Base-by-base conservation (phyloP, 768 basidiomycete genomes). In the Naganishia vaughanmartiniae region DNA sequence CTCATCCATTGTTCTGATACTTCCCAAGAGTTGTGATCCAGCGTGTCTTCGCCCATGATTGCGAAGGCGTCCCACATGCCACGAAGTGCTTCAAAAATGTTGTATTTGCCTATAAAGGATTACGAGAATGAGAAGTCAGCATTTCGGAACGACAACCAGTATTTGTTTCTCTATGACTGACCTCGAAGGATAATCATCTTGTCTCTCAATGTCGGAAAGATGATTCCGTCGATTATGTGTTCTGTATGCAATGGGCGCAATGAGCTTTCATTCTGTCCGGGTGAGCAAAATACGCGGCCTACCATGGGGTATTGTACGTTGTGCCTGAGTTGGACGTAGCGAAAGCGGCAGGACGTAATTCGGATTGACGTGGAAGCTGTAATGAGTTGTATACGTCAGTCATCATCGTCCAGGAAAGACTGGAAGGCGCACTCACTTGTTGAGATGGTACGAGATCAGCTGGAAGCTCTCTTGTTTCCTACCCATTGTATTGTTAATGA, bases 11-110 rank as follows among this genome's bases (percentile, higher is more conserved):
- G 84, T 76, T 93, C 92, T 19, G 85, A 84, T 48, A 96, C 84
- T 81, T 97, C 94, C 92, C 93, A 96, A 76, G 91, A 93, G 53
- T 82, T 83, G 74, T 95, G 91, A 4, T 89, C 88, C n/a, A 96
- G 84, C 26, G 93, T 90, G 76, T 97, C 93, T 74, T 95, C 91
- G n/a, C 71, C 71, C 19, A 48, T 60, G 31, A 72, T 66, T 7
- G 31, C 84, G 33, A 93, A 82, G 75, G 90, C 91, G 71, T 92
- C 91, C 0, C 89, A 87, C 17, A 96, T 82, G 75, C 90, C 89
- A 73, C 90, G 90, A 12, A 70, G 57, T 11, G 65, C 68, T 21
- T 68, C 56, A 28, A 66, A 63, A 7, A 69, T 54, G 72, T 80
- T 77, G 63, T 77, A 80, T 46, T 76, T 73, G 1, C 76, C 76